phyloP scores from a whole-genome alignment of 2,329 filamentous ascomycete species.

The Knufia fluminis region DNA sequence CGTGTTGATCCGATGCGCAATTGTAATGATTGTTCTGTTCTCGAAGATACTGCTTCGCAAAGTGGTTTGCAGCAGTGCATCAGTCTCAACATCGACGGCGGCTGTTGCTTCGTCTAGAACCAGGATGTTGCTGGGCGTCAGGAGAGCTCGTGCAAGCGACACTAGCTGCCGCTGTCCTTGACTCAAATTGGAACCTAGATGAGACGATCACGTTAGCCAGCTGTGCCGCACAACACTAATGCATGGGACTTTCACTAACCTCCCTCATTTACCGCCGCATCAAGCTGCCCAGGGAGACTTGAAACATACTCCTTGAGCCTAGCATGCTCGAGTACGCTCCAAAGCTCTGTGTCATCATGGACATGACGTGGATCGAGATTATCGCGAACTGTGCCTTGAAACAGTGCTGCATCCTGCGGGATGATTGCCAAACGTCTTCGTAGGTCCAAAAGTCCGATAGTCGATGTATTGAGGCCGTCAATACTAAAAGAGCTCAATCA shows the following conservation, averaged over 20 bases:
- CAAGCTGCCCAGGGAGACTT: constrained; percentile 78
- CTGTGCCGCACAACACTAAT: background rate
- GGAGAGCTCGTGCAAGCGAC: constrained; percentile 82
- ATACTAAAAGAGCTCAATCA: constrained; percentile 46
- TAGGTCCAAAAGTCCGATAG: constrained; percentile 81
- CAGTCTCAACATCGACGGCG: constrained; percentile 61
- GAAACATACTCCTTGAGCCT: constrained; percentile 83
- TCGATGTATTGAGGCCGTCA: constrained; percentile 78
- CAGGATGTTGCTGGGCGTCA: constrained; percentile 93
- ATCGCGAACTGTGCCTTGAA: constrained; percentile 85
- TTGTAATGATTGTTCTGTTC: constrained; percentile 94
- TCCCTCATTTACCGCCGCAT: constrained; percentile 87
- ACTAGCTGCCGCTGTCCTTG: constrained; percentile 91
- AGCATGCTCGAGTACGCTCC: constrained; percentile 91
- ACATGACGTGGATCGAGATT: constrained; percentile 92
- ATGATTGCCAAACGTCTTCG: constrained; percentile 89
- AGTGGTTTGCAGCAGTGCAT: constrained; percentile 55
- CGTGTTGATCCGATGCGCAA: constrained; percentile 96
- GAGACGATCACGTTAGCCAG: background rate
- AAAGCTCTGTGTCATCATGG: constrained; percentile 93
- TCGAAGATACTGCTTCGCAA: constrained; percentile 61
- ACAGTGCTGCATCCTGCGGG: constrained; percentile 91
- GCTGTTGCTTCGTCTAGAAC: constrained; percentile 94
- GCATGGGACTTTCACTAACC: constrained; percentile 49
- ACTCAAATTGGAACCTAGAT: constrained; percentile 81